Evolutionary conservation across 345 rosid species (phyloP), one percentile per base, ranked within the genome.

Genomic region (Populus nigra): DNA sequence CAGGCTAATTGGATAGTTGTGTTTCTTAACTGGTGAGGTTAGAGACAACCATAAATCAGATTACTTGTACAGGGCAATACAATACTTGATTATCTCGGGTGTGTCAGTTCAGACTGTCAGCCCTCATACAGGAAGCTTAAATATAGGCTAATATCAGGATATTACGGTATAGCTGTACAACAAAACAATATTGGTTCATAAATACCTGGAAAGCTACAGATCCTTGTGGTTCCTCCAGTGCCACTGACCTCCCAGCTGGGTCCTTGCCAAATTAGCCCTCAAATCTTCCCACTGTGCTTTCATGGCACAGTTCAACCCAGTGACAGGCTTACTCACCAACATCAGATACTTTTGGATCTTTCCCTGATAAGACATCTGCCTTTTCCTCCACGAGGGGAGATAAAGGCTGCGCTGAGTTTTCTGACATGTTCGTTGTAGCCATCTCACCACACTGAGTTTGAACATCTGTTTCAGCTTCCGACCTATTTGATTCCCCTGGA

Each of bases 261-360:
- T 72, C 78, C 77, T 65, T 71, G 59, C 20, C 83, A 59, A 41
- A 45, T 53, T 36, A 62, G 66, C 33, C 55, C 43, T 68, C 82
- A 31, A 53, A 5, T 38, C 78, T 82, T 45, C 69, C 73, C 35
- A 71, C 16, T 23, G 22, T 72, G 15, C 61, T 29, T 41, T 57
- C 41, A 73, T 4, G 72, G 22, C 11, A 67, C 25, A 27, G n/a
- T 62, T 8, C 9, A 45, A 45, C 55, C 77, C 47, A 17, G 13
- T 9, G 57, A 17, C 36, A 38, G 71, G 71, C 38, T 77, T 67
- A 47, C 50, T 76, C 1, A 9, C 59, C 74, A 57, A 20, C 31
- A 69, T 43, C 67, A n/a, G 83, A 62, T 18, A 67, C 35, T 47
- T 73, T 55, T 65, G 45, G 15, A 67, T 10, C 45, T 68, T 20